Percentiles rank a stretch among this genome's conserved stretches.
phyloP scores from a whole-genome alignment of 352 stramenopile genomes.

The Globisporangium uncinulatum region DNA sequence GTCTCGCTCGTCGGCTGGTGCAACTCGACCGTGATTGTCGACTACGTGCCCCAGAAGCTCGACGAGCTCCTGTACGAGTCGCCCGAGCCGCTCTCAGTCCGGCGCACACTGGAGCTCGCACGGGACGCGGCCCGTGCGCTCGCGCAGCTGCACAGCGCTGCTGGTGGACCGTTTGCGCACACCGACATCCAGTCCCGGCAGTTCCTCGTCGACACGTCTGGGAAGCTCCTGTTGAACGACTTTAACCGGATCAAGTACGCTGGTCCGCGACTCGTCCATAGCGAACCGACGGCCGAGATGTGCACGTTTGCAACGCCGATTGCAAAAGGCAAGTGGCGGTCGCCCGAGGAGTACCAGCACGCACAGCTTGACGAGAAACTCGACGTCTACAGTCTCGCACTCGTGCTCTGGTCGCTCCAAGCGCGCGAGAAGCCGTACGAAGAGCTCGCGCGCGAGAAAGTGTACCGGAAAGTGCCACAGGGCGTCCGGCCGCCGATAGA shows the following conservation, averaged over 20 bases:
- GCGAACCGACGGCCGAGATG: slow-evolving; percentile 27
- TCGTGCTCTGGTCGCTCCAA: slow-evolving; percentile 60
- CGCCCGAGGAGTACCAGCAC: slow-evolving; percentile 63
- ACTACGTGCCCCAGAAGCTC: slow-evolving; percentile 61
- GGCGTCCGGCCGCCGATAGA: slow-evolving; percentile 37
- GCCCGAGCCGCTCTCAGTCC: slow-evolving; percentile 30
- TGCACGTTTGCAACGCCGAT: slow-evolving; percentile 60
- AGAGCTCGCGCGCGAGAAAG: slow-evolving; percentile 33
- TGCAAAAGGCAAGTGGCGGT: slow-evolving; percentile 75
- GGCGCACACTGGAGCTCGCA: slow-evolving; percentile 39
- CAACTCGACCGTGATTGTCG: slow-evolving; percentile 68
- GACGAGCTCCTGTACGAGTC: slow-evolving; percentile 59
- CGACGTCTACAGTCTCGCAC: slow-evolving; percentile 65
- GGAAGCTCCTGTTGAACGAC: slow-evolving; percentile 66
- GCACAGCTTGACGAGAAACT: slow-evolving; percentile 45
- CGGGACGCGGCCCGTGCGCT: slow-evolving; percentile 54
- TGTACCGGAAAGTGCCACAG: slow-evolving; percentile 47
- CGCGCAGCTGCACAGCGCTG: slow-evolving; percentile 54
- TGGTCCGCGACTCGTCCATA: slow-evolving; percentile 30
- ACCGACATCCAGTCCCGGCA: slow-evolving; percentile 76
- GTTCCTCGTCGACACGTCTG: slow-evolving; percentile 61
- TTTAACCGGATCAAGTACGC: slow-evolving; percentile 80
- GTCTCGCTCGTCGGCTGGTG: slow-evolving; percentile 69
- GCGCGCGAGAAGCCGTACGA: slow-evolving; percentile 43
- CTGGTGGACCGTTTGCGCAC: slow-evolving; percentile 68